These are phyloP conservation scores for Monocercomonoides exilis DNA, from an alignment of 78 protist genomes.

Conservation along the genomic window DNA sequence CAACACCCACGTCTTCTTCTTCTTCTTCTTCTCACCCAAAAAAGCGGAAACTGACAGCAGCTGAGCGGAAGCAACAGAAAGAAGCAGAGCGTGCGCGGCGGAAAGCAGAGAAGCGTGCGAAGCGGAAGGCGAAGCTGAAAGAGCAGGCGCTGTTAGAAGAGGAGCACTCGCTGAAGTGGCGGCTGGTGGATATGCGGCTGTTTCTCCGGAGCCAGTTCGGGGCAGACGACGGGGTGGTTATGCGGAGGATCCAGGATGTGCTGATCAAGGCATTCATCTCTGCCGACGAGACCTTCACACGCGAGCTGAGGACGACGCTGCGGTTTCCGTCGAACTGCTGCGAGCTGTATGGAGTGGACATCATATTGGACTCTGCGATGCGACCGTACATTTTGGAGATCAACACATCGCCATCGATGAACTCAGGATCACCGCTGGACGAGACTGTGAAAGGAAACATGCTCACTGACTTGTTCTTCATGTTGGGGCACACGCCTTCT, in stretches of 20 bases:
- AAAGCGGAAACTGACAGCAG: too few species aligned
- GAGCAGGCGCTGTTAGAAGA: too few species aligned
- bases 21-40: too few species aligned
- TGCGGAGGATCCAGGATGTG: neutral
- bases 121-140: too few species aligned
- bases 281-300: neutral
- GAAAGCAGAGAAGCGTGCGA: too few species aligned
- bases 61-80: too few species aligned
- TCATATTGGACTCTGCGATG: neutral
- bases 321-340: neutral
- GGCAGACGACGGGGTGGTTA: conserved; percentile 4
- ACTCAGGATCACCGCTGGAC: neutral
- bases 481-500: neutral
- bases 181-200: neutral
- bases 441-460: neutral
- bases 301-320: neutral
- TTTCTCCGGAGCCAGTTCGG: neutral
- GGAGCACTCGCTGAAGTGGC: neutral
- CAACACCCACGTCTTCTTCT: too few species aligned
- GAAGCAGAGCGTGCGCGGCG: too few species aligned
- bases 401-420: conserved; percentile 11
- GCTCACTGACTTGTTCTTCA: neutral
- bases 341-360: conserved; percentile 8
- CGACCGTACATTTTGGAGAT: neutral
- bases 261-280: conserved; percentile 1